Base-by-base conservation (phyloP, 2,329 filamentous ascomycete species). In the Clonostachys rhizophaga region DNA sequence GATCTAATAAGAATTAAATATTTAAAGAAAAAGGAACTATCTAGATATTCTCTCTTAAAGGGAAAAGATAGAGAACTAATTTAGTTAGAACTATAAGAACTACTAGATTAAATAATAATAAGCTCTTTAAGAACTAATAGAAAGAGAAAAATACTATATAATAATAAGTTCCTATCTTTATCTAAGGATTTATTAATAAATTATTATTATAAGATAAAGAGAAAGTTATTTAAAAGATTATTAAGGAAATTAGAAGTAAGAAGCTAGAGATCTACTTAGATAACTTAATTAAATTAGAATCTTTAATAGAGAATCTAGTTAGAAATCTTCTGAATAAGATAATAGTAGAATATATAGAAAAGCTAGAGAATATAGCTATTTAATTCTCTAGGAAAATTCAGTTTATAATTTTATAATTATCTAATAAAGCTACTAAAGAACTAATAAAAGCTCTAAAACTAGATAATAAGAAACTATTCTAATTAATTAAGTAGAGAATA, bases 391-490 rank as follows among this genome's bases (percentile, higher is more conserved):
- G 9, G 6, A 39, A 39, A 11, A 13, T 16, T 39, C 2, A 39
- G 7, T 24, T 24, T 24, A 24, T 24, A 24, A 24, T 24, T 2
- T 6, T 39, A 39, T 46, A 37, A 1, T 39, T 34, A 13, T 45
- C 16, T 14, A 42, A 36, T 30, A 40, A 42, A 24, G 42, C 34
- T 43, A 50, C 24, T 40, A 42, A 39, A 24, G 20, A 11, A 18
- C 36, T 36, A 14, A 14, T 35, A 50, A 14, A 41, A 43, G 14
- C 17, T 43, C 42, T 35, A 44, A 34, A 4, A 43, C 24, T 36
- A 47, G 54, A 47, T 49, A 53, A 20, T 53, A 53, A 24, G 7
- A 8, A 39, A 24, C 34, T 24, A 24, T 24, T 24, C 7, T 24
- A 24, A 24, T 24, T 24, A 24, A 24, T 24, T 24, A 24, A 24